Percentiles rank a stretch among this genome's conserved stretches.
phyloP scores from a whole-genome alignment of 306 rosid genomes.

The Arachis hypogaea region DNA sequence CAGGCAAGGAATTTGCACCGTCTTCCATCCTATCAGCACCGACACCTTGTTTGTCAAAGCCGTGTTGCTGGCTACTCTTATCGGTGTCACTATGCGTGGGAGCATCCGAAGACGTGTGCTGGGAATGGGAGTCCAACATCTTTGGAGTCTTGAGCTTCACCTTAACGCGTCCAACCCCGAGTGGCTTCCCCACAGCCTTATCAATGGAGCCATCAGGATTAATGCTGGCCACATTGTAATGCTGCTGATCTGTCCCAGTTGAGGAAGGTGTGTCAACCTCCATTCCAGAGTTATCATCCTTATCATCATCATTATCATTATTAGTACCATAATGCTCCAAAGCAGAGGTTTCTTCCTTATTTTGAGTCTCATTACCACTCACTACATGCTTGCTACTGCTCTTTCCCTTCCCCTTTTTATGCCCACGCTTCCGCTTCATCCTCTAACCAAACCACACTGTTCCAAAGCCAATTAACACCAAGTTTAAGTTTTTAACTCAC shows the following conservation, averaged over 20 bases:
- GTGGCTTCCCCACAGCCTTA: constrained; percentile 55
- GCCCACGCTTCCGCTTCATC: constrained; percentile 93
- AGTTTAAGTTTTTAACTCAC: constrained; percentile 6
- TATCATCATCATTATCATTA: constrained; percentile 42
- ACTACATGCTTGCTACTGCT: constrained; percentile 31
- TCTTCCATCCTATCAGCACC: constrained; percentile 69
- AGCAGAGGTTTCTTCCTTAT: constrained; percentile 55
- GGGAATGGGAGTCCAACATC: constrained; percentile 68
- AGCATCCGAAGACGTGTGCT: constrained; percentile 72
- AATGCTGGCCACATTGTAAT: constrained; percentile 59
- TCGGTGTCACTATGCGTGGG: constrained; percentile 85
- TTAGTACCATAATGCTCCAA: constrained; percentile 50
- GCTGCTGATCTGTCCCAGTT: constrained; percentile 76
- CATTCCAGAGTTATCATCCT: constrained; percentile 68
- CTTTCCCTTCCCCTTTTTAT: constrained; percentile 73
- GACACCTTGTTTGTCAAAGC: constrained; percentile 57
- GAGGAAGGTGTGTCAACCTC: constrained; percentile 83
- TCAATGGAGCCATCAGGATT: constrained; percentile 66
- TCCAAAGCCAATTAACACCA: constrained; percentile 34
- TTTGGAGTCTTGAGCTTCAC: constrained; percentile 81
- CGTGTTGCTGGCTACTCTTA: constrained; percentile 74
- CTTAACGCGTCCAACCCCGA: constrained; percentile 86
- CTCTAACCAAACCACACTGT: constrained; percentile 21
- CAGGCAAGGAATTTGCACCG: constrained; percentile 74
- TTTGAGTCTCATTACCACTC: constrained; percentile 37